phyloP scores from a whole-genome alignment of 106 monocot genomes.

The Dendrobium chrysotoxum region DNA sequence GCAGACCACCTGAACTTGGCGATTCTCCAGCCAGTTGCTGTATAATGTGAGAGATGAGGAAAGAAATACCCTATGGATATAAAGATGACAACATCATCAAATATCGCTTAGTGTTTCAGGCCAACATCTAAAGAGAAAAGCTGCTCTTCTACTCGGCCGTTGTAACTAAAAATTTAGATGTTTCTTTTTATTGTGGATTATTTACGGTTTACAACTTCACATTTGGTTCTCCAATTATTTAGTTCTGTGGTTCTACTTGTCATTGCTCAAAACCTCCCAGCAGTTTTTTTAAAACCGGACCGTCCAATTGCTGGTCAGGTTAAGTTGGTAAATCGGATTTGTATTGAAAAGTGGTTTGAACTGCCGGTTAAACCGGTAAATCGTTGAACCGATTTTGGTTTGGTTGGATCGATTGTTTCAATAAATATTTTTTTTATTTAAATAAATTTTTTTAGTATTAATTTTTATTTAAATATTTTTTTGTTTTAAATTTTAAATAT shows the following conservation, averaged over 20 bases:
- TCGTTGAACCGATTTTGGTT: no score
- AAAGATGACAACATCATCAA: neutral
- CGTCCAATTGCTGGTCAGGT: no score
- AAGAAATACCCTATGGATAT: neutral
- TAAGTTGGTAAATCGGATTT: no score
- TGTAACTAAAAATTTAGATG: neutral
- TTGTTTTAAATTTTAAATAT: no score
- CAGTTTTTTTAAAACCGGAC: neutral
- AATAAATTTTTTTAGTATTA: no score
- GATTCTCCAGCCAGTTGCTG: constrained; percentile 8
- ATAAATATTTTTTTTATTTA: no score
- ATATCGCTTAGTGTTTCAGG: neutral
- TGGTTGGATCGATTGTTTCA: no score
- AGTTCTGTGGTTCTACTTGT: neutral
- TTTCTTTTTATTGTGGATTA: no score
- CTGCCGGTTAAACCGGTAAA: no score
- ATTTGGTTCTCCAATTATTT: neutral
- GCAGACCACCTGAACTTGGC: constrained; percentile 1
- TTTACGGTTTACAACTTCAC: no score
- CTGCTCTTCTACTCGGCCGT: neutral
- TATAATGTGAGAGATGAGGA: constrained; percentile 7
- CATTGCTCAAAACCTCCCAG: neutral
- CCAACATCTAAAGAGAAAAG: neutral
- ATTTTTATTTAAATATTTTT: no score
- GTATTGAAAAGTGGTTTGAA: no score